Evolutionary conservation across 805 yeast species (phyloP).

Genomic region (Sugiyamaella lignohabitans): DNA sequence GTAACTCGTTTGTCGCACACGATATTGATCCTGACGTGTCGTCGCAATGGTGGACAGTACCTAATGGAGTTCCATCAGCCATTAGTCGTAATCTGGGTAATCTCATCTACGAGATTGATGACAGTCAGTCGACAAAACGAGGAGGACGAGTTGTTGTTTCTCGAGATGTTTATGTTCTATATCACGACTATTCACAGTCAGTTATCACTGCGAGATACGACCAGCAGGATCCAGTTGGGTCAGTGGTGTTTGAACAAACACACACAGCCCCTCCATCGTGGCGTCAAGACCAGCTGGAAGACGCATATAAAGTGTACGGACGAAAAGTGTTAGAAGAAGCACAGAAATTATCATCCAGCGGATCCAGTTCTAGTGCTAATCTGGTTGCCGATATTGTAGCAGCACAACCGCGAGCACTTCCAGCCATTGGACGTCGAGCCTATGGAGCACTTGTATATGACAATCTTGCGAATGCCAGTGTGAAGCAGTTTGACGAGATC

Average conservation of each 20-base stretch:
- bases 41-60: slow-evolving; percentile 61
- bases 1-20: slow-evolving; percentile 21
- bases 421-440: slow-evolving; percentile 58
- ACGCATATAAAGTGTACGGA: slow-evolving; percentile 48
- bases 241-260: slow-evolving; percentile 37
- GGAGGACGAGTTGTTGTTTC: slow-evolving; percentile 44
- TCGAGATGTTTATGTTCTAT: slow-evolving; percentile 65
- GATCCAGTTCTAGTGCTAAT: slow-evolving; percentile 10
- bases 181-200: slow-evolving; percentile 65
- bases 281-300: slow-evolving; percentile 42
- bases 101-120: slow-evolving; percentile 60
- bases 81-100: slow-evolving; percentile 43
- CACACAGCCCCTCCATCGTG: slow-evolving; percentile 39
- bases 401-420: slow-evolving; percentile 40
- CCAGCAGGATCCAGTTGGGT: slow-evolving; percentile 44
- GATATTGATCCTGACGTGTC: slow-evolving; percentile 33
- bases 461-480: slow-evolving; percentile 44
- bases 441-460: slow-evolving; percentile 69
- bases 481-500: slow-evolving; percentile 53
- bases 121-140: slow-evolving; percentile 48
- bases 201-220: slow-evolving; percentile 55
- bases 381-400: slow-evolving; percentile 31
- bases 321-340: slow-evolving; percentile 43
- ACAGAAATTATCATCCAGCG: slow-evolving; percentile 28
- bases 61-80: slow-evolving; percentile 50